A percentile compares a stretch with the other conserved stretches of the same genome.
Conservation (phyloP, 2,329 filamentous ascomycete genomes). For the Talaromyces sp. region DNA sequence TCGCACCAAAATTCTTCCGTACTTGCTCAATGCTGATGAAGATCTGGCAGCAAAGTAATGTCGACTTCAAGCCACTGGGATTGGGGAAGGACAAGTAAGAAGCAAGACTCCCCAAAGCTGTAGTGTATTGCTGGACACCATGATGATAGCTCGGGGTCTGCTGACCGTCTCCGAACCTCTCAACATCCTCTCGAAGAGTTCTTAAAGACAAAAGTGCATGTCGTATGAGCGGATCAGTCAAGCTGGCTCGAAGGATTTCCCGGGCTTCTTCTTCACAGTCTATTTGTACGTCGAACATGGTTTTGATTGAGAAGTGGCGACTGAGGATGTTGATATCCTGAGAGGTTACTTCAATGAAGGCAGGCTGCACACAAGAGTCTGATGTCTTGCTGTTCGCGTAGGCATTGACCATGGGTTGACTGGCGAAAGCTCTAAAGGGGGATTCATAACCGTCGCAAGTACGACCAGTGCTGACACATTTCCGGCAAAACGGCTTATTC, state of each 20-base stretch:
- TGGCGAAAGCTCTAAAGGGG: constrained; percentile 1
- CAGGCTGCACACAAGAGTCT: not conserved
- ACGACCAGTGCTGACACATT: constrained; percentile 14
- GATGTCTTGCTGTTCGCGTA: not conserved
- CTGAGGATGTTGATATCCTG: constrained; percentile 10
- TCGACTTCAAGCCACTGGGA: constrained; percentile 7
- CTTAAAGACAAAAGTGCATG: constrained; percentile 13
- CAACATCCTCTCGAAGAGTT: constrained; percentile 12
- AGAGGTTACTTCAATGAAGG: not conserved
- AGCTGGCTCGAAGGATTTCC: constrained; percentile 13
- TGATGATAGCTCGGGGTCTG: constrained; percentile 2
- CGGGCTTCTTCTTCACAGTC: constrained; percentile 13
- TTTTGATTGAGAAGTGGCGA: constrained; percentile 15
- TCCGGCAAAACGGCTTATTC: constrained; percentile 13
- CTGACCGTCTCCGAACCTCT: constrained; percentile 5
- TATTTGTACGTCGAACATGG: constrained; percentile 8
- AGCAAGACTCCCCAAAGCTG: constrained; percentile 6
- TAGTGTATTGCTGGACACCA: constrained; percentile 12
- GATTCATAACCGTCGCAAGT: constrained; percentile 15
- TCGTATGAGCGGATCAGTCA: constrained; percentile 12
- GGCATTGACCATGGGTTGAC: constrained; percentile 3
- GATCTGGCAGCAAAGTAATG: constrained; percentile 16
- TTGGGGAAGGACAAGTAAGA: constrained; percentile 9
- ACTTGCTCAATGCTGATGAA: constrained; percentile 18
- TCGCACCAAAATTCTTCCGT: constrained; percentile 1